Conservation (phyloP, 495 filamentous ascomycete species). For the Neurospora cerealis region DNA sequence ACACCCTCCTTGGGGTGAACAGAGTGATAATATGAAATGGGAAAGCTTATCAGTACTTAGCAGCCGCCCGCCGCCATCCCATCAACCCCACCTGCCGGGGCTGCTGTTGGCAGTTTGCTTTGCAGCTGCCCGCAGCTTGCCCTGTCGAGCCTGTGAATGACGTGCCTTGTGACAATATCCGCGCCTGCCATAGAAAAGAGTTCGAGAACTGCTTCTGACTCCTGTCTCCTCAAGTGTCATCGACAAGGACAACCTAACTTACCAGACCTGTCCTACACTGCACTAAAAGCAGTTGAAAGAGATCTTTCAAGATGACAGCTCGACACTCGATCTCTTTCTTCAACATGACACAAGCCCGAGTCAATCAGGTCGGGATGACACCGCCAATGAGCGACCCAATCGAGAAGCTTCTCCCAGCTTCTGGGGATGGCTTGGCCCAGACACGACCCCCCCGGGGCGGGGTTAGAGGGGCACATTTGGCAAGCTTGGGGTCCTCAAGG, state of each 20-base stretch:
- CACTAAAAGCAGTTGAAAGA: background rate
- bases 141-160: background rate
- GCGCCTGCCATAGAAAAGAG: background rate
- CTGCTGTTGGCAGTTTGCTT: background rate
- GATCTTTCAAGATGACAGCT: background rate
- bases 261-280: background rate
- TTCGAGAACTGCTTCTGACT: background rate
- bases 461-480: conserved; percentile 8
- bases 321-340: background rate
- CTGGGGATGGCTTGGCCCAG: conserved; percentile 13
- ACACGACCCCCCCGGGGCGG: conserved; percentile 15
- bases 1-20: background rate
- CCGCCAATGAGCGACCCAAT: conserved; percentile 3
- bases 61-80: no score
- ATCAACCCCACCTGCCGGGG: background rate
- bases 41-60: background rate
- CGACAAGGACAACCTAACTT: background rate
- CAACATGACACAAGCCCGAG: background rate
- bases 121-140: background rate
- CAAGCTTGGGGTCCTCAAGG: background rate
- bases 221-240: background rate
- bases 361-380: background rate
- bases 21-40: background rate
- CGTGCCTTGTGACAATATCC: background rate
- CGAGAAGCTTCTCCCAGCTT: conserved; percentile 23